A percentile compares a stretch with the other conserved stretches of the same genome.
Evolutionary conservation across 345 rosid species (phyloP).

Genomic region (Dovyalis caffra): DNA sequence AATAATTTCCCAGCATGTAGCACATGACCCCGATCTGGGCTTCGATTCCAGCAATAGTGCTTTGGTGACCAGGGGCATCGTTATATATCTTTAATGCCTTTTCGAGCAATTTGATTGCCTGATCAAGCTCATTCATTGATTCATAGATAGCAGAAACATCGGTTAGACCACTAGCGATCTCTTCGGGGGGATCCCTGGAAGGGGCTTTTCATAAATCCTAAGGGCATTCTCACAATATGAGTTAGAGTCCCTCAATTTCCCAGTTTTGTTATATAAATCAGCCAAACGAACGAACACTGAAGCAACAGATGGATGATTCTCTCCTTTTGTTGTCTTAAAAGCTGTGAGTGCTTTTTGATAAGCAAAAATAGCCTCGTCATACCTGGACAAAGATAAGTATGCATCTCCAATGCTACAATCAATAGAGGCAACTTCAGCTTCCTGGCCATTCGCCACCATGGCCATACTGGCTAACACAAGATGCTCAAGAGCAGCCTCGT

Average conservation of each 20-base stretch:
- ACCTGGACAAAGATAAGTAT: conserved; percentile 75
- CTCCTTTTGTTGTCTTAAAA: conserved; percentile 75
- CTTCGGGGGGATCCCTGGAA: conserved; percentile 67
- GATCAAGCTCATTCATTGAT: conserved; percentile 75
- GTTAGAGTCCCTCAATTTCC: conserved; percentile 75
- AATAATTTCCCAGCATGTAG: conserved; percentile 75
- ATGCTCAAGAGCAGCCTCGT: conserved; percentile 90
- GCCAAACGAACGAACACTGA: conserved; percentile 81
- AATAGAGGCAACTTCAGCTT: conserved; percentile 73
- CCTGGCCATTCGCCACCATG: conserved; percentile 64
- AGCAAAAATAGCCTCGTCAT: conserved; percentile 81
- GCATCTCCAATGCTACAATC: conserved; percentile 94
- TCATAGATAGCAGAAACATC: conserved; percentile 85
- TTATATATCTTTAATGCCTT: conserved; percentile 61
- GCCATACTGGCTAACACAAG: conserved; percentile 92
- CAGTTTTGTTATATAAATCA: conserved; percentile 75
- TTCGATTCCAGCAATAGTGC: conserved; percentile 82
- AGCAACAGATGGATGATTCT: conserved; percentile 75
- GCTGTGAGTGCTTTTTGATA: conserved; percentile 85
- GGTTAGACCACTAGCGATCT: conserved; percentile 76
- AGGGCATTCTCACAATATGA: conserved; percentile 85
- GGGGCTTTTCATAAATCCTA: conserved; percentile 56
- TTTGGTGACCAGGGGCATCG: conserved; percentile 70
- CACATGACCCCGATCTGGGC: conserved; percentile 90
- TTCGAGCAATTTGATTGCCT: conserved; percentile 59